phyloP scores from a whole-genome alignment of 305 asterid genomes.

The Fraxinus angustifolia region DNA sequence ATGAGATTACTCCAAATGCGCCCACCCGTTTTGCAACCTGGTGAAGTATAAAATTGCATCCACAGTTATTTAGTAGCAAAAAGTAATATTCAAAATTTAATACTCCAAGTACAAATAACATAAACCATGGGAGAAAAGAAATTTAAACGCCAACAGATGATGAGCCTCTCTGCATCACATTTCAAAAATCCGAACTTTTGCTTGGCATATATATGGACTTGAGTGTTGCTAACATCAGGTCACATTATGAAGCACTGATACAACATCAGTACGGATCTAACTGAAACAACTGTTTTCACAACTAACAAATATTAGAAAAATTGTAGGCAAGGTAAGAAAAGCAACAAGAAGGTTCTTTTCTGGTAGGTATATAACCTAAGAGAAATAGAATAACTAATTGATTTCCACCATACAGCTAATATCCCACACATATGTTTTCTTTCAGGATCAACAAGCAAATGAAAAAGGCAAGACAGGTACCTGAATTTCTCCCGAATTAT shows the following conservation, averaged over 20 bases:
- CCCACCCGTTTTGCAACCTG: not conserved
- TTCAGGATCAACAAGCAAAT: not conserved
- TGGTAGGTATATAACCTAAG: not conserved
- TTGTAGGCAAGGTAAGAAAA: not conserved
- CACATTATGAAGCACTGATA: not conserved
- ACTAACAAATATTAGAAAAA: not conserved
- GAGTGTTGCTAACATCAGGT: not conserved
- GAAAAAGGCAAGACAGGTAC: constrained; percentile 10
- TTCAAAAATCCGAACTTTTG: not conserved
- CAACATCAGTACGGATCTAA: not conserved
- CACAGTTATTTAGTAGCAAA: not conserved
- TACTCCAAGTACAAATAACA: not conserved
- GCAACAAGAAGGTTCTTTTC: not conserved
- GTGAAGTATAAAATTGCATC: not conserved
- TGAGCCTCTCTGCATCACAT: not conserved
- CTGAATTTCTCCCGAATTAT: constrained; percentile 20
- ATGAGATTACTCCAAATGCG: not conserved
- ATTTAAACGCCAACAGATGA: not conserved
- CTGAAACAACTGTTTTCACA: not conserved
- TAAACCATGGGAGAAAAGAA: not conserved
- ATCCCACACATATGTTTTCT: not conserved
- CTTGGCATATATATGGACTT: not conserved
- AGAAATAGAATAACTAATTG: not conserved
- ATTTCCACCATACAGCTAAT: not conserved
- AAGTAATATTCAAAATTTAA: not conserved